Conservation (phyloP, 2,329 filamentous ascomycete genomes). For the Rhynchosporium secalis region DNA sequence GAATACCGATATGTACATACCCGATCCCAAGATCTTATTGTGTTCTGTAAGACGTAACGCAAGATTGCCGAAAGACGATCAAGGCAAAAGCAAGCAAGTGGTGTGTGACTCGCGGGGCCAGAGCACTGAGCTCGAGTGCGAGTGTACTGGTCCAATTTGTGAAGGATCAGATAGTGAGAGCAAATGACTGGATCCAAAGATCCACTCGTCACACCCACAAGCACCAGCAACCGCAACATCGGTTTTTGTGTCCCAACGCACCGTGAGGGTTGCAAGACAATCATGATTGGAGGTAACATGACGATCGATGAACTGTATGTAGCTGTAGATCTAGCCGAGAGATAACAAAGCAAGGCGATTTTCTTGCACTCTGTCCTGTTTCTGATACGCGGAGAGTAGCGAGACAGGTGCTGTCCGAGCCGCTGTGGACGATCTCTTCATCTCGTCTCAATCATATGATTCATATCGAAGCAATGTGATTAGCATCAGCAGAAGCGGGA, state of each 20-base stretch:
- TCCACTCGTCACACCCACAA: background rate
- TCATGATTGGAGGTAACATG: background rate
- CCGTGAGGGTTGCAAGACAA: background rate
- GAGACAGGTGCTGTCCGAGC: background rate
- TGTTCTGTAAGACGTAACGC: constrained; percentile 20
- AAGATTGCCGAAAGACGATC: constrained; percentile 34
- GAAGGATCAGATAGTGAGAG: background rate
- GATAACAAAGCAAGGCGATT: background rate
- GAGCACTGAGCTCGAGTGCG: constrained; percentile 4
- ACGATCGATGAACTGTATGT: background rate
- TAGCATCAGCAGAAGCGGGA: background rate
- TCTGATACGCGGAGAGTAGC: background rate
- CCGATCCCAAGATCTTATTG: constrained; percentile 32
- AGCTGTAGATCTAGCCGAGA: background rate
- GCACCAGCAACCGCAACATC: constrained; percentile 1
- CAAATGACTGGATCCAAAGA: background rate
- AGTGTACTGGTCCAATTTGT: constrained; percentile 1
- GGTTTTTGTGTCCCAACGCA: background rate
- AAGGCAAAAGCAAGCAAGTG: constrained; percentile 14
- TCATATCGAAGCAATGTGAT: constrained; percentile 1
- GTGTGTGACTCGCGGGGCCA: constrained; percentile 10
- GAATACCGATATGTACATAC: constrained; percentile 23
- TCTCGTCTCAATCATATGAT: background rate
- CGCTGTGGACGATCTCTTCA: background rate
- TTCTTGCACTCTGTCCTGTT: background rate